A percentile compares a stretch with the other conserved stretches of the same genome.
Conservation (phyloP, 2,329 filamentous ascomycete genomes). For the Cercospora zeina region DNA sequence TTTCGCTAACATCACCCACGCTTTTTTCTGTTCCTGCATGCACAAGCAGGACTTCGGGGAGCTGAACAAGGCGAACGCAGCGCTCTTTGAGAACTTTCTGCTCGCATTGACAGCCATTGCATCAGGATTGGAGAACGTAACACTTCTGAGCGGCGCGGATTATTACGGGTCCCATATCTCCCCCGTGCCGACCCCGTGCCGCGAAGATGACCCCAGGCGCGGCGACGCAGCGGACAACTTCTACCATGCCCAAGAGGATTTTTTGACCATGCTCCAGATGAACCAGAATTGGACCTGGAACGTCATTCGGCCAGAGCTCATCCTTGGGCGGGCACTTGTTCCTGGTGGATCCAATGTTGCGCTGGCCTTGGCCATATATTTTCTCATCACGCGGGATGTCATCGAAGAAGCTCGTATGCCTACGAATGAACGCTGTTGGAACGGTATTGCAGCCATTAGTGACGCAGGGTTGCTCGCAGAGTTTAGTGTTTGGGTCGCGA, state of each 20-base stretch:
- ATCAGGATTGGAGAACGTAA: constrained; percentile 33
- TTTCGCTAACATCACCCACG: constrained; percentile 40
- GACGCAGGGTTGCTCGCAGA: constrained; percentile 41
- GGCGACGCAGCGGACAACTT: constrained; percentile 21
- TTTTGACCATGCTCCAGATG: constrained; percentile 26
- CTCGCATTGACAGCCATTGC: constrained; percentile 34
- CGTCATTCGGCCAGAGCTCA: constrained; percentile 38
- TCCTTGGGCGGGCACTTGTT: constrained; percentile 38
- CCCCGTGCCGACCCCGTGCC: constrained; percentile 19
- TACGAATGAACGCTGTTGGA: constrained; percentile 40
- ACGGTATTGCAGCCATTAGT: constrained; percentile 41
- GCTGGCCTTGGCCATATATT: constrained; percentile 47
- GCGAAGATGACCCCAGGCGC: constrained; percentile 19
- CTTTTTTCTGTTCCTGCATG: constrained; percentile 42
- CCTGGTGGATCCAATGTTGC: constrained; percentile 46
- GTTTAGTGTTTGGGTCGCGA: constrained; percentile 44
- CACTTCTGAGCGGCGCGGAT: constrained; percentile 25
- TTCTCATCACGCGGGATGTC: constrained; percentile 42
- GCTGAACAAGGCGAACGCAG: constrained; percentile 34
- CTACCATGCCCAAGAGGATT: constrained; percentile 26
- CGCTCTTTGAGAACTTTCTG: constrained; percentile 42
- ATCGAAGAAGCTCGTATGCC: constrained; percentile 41
- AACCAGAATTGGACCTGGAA: constrained; percentile 37
- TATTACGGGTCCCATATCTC: constrained; percentile 22
- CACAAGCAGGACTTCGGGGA: constrained; percentile 38